phyloP scores from a whole-genome alignment of 305 asterid species.

The Rubia balearica region DNA sequence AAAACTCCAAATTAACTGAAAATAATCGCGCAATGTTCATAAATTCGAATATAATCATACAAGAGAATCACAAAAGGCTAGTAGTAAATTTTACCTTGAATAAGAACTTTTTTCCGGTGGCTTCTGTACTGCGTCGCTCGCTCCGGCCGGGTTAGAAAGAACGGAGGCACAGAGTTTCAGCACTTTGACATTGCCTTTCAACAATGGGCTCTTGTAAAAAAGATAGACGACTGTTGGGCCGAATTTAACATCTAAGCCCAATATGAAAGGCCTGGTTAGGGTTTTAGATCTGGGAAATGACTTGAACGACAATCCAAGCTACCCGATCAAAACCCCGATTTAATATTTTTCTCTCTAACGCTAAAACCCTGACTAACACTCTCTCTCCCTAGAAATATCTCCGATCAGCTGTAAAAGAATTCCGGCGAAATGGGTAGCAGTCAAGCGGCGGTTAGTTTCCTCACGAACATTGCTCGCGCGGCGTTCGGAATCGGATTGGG shows the following conservation, averaged over 20 bases:
- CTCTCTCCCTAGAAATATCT: background rate
- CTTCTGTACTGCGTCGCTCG: background rate
- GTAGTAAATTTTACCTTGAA: background rate
- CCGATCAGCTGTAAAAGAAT: background rate
- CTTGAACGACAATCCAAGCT: slow-evolving; percentile 35
- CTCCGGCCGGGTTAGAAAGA: background rate
- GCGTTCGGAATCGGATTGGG: slow-evolving; percentile 61
- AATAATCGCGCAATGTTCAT: background rate
- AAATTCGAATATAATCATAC: background rate
- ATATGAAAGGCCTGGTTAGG: slow-evolving; percentile 15
- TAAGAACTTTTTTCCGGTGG: background rate
- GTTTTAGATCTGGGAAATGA: slow-evolving; percentile 30
- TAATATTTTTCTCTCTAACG: background rate
- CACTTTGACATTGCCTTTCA: background rate
- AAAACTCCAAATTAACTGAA: background rate
- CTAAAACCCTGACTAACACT: slow-evolving; percentile 15
- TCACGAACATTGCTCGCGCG: slow-evolving; percentile 66
- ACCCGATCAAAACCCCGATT: background rate
- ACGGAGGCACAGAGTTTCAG: slow-evolving; percentile 1
- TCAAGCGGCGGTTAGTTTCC: slow-evolving; percentile 51
- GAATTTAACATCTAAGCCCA: background rate
- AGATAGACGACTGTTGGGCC: background rate
- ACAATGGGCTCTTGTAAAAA: background rate
- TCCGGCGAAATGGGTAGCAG: slow-evolving; percentile 45
- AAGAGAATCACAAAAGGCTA: background rate